Evolutionary conservation across 441 rosid genomes (phyloP).

Genomic region (Gossypium lobatum): DNA sequence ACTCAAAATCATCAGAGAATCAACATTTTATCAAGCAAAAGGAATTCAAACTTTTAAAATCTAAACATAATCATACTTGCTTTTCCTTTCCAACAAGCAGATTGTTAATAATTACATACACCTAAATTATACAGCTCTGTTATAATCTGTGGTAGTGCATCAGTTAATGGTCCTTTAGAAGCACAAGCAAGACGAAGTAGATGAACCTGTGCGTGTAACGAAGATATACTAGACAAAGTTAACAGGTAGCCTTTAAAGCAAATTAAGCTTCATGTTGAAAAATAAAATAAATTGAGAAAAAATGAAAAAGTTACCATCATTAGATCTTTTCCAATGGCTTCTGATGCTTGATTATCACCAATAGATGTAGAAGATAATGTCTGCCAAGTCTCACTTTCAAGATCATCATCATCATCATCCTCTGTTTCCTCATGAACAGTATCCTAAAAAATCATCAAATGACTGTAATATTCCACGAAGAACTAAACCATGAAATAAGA

Average conservation of each 20-base stretch:
- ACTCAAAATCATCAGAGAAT: slow-evolving; percentile 22
- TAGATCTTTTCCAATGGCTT: slow-evolving; percentile 61
- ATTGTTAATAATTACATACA: slow-evolving; percentile 39
- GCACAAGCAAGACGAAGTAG: slow-evolving; percentile 84
- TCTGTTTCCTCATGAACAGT: slow-evolving; percentile 29
- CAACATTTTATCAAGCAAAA: slow-evolving; percentile 19
- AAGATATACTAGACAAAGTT: slow-evolving; percentile 9
- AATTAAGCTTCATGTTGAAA: neutral
- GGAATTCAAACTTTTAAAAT: slow-evolving; percentile 7
- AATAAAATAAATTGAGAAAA: slow-evolving; percentile 1
- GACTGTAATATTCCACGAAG: neutral
- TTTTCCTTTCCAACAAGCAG: slow-evolving; percentile 7
- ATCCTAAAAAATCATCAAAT: slow-evolving; percentile 31
- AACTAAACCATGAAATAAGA: slow-evolving; percentile 3
- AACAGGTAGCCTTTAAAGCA: neutral
- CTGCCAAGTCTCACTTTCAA: slow-evolving; percentile 40
- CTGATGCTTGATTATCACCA: slow-evolving; percentile 37
- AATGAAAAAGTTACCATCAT: slow-evolving; percentile 46
- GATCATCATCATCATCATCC: slow-evolving; percentile 31
- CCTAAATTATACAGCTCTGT: slow-evolving; percentile 74
- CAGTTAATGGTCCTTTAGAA: slow-evolving; percentile 63
- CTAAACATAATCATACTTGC: neutral
- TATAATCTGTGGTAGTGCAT: slow-evolving; percentile 65
- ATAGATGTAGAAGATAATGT: slow-evolving; percentile 46
- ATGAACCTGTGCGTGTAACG: slow-evolving; percentile 50